Conservation (phyloP, 176 grass and related monocot genomes). For the Carex myosuroides region DNA sequence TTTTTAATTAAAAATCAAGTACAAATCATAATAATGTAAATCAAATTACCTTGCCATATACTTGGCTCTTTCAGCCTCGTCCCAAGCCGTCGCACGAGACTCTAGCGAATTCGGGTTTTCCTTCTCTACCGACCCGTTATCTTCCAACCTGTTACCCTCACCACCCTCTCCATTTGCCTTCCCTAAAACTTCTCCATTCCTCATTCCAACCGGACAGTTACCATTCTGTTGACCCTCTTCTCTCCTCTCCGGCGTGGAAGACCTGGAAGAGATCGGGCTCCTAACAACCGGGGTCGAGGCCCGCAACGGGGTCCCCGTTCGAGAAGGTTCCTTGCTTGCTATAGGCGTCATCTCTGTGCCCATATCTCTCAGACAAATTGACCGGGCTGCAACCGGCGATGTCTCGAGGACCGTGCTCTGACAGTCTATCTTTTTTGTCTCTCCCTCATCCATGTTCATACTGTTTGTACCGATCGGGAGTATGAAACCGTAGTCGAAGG, state of each 20-base stretch:
- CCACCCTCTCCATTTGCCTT: neutral
- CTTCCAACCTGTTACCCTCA: constrained; percentile 8
- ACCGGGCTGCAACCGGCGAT: constrained; percentile 16
- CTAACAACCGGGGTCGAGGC: constrained; percentile 63
- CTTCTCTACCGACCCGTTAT: neutral
- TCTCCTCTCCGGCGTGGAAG: constrained; percentile 46
- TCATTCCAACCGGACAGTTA: constrained; percentile 16
- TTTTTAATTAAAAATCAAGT: neutral
- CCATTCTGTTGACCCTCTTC: constrained; percentile 29
- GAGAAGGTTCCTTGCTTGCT: constrained; percentile 92
- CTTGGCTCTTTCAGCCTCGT: constrained; percentile 77
- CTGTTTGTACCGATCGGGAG: constrained; percentile 5
- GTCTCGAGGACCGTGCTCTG: constrained; percentile 26
- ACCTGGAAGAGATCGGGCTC: constrained; percentile 67
- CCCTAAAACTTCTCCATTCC: constrained; percentile 16
- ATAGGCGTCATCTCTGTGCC: constrained; percentile 99
- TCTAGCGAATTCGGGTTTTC: constrained; percentile 36
- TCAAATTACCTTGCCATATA: constrained; percentile 65
- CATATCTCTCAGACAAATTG: constrained; percentile 76
- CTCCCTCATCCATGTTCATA: constrained; percentile 40
- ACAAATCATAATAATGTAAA: neutral
- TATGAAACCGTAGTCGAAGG: constrained; percentile 45
- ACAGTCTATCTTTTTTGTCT: constrained; percentile 81
- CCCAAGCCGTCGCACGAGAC: constrained; percentile 67
- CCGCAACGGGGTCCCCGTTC: constrained; percentile 65